These are phyloP conservation scores for Blakeslea trispora DNA, from an alignment of 371 early-diverging fungal genomes.

Conservation along the genomic window DNA sequence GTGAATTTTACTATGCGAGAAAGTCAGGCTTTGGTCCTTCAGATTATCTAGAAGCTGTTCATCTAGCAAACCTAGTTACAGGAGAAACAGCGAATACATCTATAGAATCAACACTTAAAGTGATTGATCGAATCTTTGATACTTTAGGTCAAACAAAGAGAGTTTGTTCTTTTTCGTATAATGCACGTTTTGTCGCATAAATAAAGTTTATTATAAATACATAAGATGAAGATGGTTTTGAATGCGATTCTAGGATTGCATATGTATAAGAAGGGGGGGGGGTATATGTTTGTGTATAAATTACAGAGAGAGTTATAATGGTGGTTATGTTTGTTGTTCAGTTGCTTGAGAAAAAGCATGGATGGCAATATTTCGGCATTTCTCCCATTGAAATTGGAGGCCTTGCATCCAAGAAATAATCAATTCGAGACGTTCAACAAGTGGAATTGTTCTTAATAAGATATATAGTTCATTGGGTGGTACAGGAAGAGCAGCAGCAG, in stretches of 20 bases:
- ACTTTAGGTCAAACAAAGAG: not conserved
- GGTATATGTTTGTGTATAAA: not conserved
- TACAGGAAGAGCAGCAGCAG: constrained; percentile 21
- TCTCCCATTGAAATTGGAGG: constrained; percentile 27
- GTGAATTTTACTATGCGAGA: not conserved
- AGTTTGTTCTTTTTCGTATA: not conserved
- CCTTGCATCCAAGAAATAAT: constrained; percentile 26
- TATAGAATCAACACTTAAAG: not conserved
- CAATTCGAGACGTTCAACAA: constrained; percentile 24
- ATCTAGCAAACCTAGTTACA: constrained; percentile 2
- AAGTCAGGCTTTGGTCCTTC: constrained; percentile 1
- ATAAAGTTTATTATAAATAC: no score
- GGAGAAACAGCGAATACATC: not conserved
- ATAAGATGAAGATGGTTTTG: no score
- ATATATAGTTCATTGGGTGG: constrained; percentile 12
- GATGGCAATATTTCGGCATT: constrained; percentile 25
- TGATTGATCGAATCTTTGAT: not conserved
- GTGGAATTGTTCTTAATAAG: constrained; percentile 19
- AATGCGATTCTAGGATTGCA: no score
- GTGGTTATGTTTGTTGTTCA: constrained; percentile 11
- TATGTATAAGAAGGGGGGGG: not conserved
- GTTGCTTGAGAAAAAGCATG: constrained; percentile 19
- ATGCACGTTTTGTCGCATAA: not conserved
- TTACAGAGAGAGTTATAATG: not conserved
- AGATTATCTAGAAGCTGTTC: constrained; percentile 4